Base-by-base conservation (phyloP, 1,284 basidiomycete species). In the Pyrrhoderma lamaoense region DNA sequence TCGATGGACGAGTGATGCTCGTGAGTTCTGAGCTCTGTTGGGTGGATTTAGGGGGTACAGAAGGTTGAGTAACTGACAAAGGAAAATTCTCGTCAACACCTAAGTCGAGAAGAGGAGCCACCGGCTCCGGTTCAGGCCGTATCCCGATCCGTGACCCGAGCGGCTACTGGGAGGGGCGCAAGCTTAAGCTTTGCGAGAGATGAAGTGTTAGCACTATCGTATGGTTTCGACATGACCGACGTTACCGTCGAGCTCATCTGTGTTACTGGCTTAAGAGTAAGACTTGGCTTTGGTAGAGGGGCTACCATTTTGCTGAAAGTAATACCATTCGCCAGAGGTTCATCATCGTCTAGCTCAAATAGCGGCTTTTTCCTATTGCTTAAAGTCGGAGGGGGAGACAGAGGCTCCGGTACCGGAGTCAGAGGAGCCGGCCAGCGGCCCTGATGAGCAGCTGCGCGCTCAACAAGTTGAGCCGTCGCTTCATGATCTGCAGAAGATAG, bases 361-460 rank as follows among this genome's bases (percentile, higher is more conserved):
- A 56, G 48, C 62, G 60, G 34, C 55, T 50, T 5, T 8, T 37
- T 34, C 25, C 43, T 51, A 23, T 48, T 25, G 35, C 48, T 40
- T 21, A 51, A 13, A 16, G 58, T 52, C 18, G 34, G 22, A 25
- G 18, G 53, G 40, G 75, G 73, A 9, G 68, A 61, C 14, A 77
- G 59, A 9, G 68, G 64, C 36, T 70, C 67, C 9, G 76, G 74
- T 3, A 77, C 65, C 0, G 78, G 77, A 7, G 80, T 77, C 1
- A 75, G 70, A 8, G 80, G 77, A 21, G 77, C 74, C n/a, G 81
- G 80, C 83, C 83, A 85, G 46, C 69, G 64, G 2, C 80, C 80
- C 3, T 63, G 64, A 16, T 69, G 69, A 4, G 78, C 63, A 8
- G 79, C 78, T 7, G 56, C 57, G 18, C 49, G 56, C 42, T 59